These are phyloP conservation scores for Ceriops tagal DNA, from an alignment of 345 rosid species.

Conservation along the genomic window DNA sequence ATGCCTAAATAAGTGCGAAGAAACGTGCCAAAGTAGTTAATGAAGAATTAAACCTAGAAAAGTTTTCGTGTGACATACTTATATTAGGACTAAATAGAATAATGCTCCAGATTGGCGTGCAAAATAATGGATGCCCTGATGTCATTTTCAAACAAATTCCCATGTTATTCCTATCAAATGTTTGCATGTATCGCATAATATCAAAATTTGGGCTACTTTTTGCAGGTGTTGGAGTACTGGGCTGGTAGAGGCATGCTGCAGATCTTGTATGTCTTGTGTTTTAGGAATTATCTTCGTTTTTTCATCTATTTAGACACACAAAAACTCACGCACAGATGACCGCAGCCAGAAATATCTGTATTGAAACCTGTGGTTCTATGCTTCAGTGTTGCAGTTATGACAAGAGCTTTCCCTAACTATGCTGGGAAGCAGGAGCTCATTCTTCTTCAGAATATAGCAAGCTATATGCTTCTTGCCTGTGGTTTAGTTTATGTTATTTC, in stretches of 20 bases:
- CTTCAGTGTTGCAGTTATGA: slow-evolving; percentile 92
- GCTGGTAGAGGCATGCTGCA: slow-evolving; percentile 98
- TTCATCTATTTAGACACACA: background rate
- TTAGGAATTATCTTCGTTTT: slow-evolving; percentile 13
- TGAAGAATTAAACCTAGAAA: too few relatives aligned
- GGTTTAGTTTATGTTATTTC: slow-evolving; percentile 69
- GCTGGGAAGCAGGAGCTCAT: slow-evolving; percentile 42
- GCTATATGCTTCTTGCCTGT: slow-evolving; percentile 88
- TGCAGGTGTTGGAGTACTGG: slow-evolving; percentile 88
- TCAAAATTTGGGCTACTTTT: background rate
- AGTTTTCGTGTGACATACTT: too few relatives aligned
- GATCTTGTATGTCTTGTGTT: slow-evolving; percentile 68
- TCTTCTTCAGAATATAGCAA: slow-evolving; percentile 74
- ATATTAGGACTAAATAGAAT: too few relatives aligned
- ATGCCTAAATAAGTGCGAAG: too few relatives aligned
- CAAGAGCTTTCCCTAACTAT: slow-evolving; percentile 85
- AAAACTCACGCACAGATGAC: background rate
- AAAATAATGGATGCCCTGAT: too few relatives aligned
- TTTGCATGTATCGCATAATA: background rate
- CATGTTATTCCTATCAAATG: too few relatives aligned
- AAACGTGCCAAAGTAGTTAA: too few relatives aligned
- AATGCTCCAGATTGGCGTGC: too few relatives aligned
- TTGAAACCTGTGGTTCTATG: too few relatives aligned
- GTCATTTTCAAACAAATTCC: too few relatives aligned
- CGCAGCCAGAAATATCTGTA: too few relatives aligned